Conservation (phyloP, 225 moss, liverwort and hornwort genomes). For the Antitrichia curtipendula region DNA sequence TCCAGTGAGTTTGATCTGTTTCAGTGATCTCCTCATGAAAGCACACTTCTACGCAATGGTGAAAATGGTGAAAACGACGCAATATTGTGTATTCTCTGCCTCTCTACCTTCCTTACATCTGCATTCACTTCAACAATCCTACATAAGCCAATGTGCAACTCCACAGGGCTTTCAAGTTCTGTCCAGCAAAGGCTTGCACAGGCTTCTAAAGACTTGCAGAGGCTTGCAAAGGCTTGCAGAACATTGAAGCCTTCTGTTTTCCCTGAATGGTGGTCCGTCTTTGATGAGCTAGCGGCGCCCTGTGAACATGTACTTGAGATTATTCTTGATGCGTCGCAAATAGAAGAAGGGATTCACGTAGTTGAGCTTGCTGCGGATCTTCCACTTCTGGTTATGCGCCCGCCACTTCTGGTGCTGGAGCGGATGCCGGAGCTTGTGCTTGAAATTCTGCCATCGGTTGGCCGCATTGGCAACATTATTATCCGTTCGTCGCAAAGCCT, state of each 20-base stretch:
- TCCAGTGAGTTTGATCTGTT: neutral
- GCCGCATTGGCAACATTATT: slow-evolving; percentile 42
- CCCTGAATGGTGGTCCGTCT: neutral
- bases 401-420: slow-evolving; percentile 29
- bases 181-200: neutral
- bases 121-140: neutral
- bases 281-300: slow-evolving; percentile 4
- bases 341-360: slow-evolving; percentile 60
- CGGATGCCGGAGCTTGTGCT: slow-evolving; percentile 42
- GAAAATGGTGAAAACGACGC: neutral
- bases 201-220: no score
- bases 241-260: neutral
- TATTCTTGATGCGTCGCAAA: slow-evolving; percentile 43
- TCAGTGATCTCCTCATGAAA: neutral
- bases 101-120: no score
- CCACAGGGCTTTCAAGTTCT: neutral
- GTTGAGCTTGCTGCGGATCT: slow-evolving; percentile 30
- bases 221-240: neutral
- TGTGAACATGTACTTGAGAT: slow-evolving; percentile 25
- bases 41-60: neutral
- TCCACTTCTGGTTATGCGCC: slow-evolving; percentile 9
- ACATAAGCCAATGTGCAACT: neutral
- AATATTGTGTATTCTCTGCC: neutral
- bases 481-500: slow-evolving; percentile 45
- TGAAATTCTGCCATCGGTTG: slow-evolving; percentile 31